These are phyloP conservation scores for Phyllosticta ampelicida DNA, from an alignment of 2,329 filamentous ascomycete genomes.

Conservation along the genomic window DNA sequence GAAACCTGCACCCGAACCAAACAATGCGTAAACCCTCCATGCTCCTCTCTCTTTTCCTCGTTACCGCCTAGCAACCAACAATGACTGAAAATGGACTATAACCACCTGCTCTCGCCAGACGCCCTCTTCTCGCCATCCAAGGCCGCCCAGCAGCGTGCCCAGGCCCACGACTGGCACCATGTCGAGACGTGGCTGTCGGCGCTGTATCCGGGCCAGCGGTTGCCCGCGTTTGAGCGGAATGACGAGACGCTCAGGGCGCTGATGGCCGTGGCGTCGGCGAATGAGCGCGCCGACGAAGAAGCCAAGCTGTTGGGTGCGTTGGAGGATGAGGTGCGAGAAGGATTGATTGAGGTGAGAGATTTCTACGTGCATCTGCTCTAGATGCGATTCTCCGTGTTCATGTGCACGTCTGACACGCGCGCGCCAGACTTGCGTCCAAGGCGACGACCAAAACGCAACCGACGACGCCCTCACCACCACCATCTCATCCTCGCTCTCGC, in stretches of 20 bases:
- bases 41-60: too few species aligned
- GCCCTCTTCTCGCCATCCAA: conserved; percentile 51
- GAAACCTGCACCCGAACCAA: neutral
- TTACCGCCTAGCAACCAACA: too few species aligned
- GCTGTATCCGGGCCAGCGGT: conserved; percentile 53
- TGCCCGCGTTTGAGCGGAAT: conserved; percentile 76
- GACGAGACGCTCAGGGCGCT: conserved; percentile 68
- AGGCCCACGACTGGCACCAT: conserved; percentile 84
- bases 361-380: too few species aligned
- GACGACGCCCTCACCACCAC: conserved; percentile 20
- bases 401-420: conserved; percentile 1
- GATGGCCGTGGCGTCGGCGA: conserved; percentile 60
- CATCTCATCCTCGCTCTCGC: conserved; percentile 17
- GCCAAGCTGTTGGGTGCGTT: conserved; percentile 48
- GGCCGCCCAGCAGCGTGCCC: conserved; percentile 64
- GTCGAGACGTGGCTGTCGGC: conserved; percentile 69
- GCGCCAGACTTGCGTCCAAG: conserved; percentile 9
- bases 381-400: neutral
- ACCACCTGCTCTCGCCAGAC: conserved; percentile 26
- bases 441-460: conserved; percentile 3
- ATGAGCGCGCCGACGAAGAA: conserved; percentile 69
- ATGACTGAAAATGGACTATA: conserved; percentile 4
- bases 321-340: conserved; percentile 20
- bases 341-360: conserved; percentile 34
- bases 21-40: too few species aligned